Evolutionary conservation across 768 basidiomycete genomes (phyloP), one percentile per base, ranked within the genome.

Genomic region (Mycena chlorophos): DNA sequence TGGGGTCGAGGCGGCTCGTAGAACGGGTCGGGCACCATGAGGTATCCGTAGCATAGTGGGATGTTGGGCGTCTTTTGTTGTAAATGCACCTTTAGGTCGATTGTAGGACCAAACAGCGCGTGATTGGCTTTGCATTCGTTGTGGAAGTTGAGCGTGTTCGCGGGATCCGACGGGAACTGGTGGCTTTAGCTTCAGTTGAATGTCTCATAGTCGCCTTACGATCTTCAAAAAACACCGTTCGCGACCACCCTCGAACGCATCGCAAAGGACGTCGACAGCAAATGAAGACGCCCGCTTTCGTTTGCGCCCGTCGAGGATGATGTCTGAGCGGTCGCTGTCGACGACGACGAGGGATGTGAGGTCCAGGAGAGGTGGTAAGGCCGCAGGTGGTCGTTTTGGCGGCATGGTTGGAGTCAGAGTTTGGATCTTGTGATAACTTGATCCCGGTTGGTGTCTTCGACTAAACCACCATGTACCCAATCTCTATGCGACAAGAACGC

Each of bases 1-100:
- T 51, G 31, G 29, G 26, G n/a, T 22, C 3, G 8, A n/a, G 50
- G 55, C 6, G 50, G 27, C 29, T 56, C 29, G 42, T 31, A 49
- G 25, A 57, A 51, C 14, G 56, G 56, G 28, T 52, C 45, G 1
- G 43, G 43, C 4, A 57, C 51, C 19, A 39, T 13, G 27, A 54
- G 17, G 45, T 53, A 53, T 3, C 56, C 52, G n/a, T 50, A 58
- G 30, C 51, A 53, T 1, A 58, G 56, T n/a, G 52, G 38, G 19
- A 49, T 20, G 26, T 10, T 3, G 2, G 30, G 27, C 19, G 30
- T 13, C 6, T 51, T 39, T 10, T 52, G 51, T 34, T 43, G 26
- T 4, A 57, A 38, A 40, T 53, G 56, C 6, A 14, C 17, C 28
- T 52, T 42, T 29, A 57, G 31, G 43, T 8, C 20, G 43, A 16